Percentiles rank a stretch among this genome's conserved stretches.
phyloP scores from a whole-genome alignment of 2,329 filamentous ascomycete genomes.

The Dactylellina sp. region DNA sequence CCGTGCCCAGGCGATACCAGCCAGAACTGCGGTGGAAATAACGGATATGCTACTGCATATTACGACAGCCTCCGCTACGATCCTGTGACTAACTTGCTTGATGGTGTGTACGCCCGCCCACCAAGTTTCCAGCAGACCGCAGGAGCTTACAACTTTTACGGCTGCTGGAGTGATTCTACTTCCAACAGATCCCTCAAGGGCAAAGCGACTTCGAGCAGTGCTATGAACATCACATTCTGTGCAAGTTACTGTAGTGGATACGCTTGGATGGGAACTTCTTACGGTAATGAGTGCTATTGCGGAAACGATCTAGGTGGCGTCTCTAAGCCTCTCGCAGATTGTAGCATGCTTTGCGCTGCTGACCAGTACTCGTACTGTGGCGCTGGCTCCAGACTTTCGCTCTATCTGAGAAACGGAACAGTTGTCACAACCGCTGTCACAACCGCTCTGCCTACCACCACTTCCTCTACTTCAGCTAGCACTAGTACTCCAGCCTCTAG shows the following conservation, averaged over 20 bases:
- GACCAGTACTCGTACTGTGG: constrained; percentile 52
- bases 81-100: constrained; percentile 44
- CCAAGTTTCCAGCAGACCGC: constrained; percentile 38
- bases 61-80: constrained; percentile 50
- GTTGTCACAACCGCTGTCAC: neutral
- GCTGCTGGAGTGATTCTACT: constrained; percentile 47
- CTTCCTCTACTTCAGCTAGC: neutral
- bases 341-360: constrained; percentile 44
- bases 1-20: constrained; percentile 61
- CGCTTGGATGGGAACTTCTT: constrained; percentile 41
- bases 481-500: neutral
- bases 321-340: constrained; percentile 34
- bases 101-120: constrained; percentile 43
- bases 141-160: constrained; percentile 34
- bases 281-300: constrained; percentile 65
- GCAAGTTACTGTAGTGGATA: constrained; percentile 38
- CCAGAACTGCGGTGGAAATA: constrained; percentile 62
- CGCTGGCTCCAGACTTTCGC: constrained; percentile 42
- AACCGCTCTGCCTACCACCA: constrained; percentile 7
- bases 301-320: constrained; percentile 62
- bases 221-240: constrained; percentile 49
- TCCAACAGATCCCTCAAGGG: constrained; percentile 37
- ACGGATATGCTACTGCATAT: constrained; percentile 61
- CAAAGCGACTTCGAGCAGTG: constrained; percentile 14
- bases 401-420: constrained; percentile 34